phyloP scores from a whole-genome alignment of 495 filamentous ascomycete species.

The Copromyces sp. region DNA sequence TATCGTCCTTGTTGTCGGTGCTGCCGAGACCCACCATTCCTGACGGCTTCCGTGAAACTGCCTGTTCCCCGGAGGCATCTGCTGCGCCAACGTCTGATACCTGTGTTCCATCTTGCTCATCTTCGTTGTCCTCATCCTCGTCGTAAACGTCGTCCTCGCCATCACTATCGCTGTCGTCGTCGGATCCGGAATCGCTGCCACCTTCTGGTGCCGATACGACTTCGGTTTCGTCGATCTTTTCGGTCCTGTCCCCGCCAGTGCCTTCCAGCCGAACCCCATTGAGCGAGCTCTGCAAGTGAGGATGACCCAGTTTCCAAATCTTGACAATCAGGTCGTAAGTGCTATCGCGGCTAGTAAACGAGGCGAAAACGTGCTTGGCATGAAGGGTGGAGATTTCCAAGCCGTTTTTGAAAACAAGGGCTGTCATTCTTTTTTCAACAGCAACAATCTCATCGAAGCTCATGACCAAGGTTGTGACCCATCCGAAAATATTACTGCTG shows the following conservation, averaged over 20 bases:
- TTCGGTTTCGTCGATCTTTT: constrained; percentile 54
- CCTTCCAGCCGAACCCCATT: constrained; percentile 77
- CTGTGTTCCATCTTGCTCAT: constrained; percentile 49
- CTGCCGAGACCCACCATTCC: constrained; percentile 37
- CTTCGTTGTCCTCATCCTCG: constrained; percentile 64
- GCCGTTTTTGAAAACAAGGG: constrained; percentile 92
- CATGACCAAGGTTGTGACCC: constrained; percentile 94
- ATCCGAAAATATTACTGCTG: constrained; percentile 96
- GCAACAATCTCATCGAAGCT: constrained; percentile 96
- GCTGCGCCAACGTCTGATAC: constrained; percentile 47
- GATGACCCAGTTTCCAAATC: constrained; percentile 96
- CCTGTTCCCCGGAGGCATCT: constrained; percentile 52
- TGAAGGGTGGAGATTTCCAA: constrained; percentile 95
- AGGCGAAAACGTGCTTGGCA: constrained; percentile 90
- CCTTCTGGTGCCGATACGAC: constrained; percentile 22
- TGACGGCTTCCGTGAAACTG: constrained; percentile 56
- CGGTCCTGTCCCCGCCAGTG: constrained; percentile 78
- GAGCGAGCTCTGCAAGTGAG: constrained; percentile 73
- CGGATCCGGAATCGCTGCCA: constrained; percentile 43
- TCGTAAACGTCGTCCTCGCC: constrained; percentile 65
- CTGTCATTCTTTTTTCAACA: constrained; percentile 93
- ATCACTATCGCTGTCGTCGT: constrained; percentile 53
- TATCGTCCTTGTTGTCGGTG: constrained; percentile 48
- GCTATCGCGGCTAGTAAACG: constrained; percentile 85
- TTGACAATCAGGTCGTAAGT: constrained; percentile 96